Evolutionary conservation across 768 basidiomycete genomes (phyloP).

Genomic region (Pulveroboletus sp.): DNA sequence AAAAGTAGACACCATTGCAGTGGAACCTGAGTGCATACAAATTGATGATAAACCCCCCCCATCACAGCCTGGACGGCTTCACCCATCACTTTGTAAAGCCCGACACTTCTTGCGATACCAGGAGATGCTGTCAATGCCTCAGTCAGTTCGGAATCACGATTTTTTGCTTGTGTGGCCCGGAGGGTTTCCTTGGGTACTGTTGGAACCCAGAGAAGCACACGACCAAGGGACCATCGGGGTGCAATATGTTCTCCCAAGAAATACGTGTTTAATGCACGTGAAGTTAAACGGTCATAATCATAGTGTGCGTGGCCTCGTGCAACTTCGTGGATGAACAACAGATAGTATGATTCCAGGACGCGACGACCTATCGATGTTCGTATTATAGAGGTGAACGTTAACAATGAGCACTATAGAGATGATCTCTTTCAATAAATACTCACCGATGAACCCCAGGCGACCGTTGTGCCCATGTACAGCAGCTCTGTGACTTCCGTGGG

Average conservation of each 20-base stretch:
- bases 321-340: constrained; percentile 63
- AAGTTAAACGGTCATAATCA: constrained; percentile 54
- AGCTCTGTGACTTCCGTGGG: constrained; percentile 69
- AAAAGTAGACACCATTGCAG: constrained; percentile 10
- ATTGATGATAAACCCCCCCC: constrained; percentile 76
- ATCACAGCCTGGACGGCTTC: constrained; percentile 71
- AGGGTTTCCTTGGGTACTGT: constrained; percentile 40
- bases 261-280: constrained; percentile 62
- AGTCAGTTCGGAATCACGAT: constrained; percentile 24
- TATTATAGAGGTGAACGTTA: neutral
- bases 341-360: constrained; percentile 69
- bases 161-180: constrained; percentile 10
- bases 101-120: constrained; percentile 48
- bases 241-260: constrained; percentile 71
- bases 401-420: neutral
- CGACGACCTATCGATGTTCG: constrained; percentile 53
- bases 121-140: constrained; percentile 27
- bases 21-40: constrained; percentile 46
- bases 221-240: constrained; percentile 68
- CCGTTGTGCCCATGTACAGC: constrained; percentile 68
- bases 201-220: constrained; percentile 72
- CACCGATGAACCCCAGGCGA: constrained; percentile 68
- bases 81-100: constrained; percentile 74
- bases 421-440: neutral
- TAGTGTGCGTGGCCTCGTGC: constrained; percentile 42